These are phyloP conservation scores for Globisporangium takayamanum DNA, from an alignment of 352 stramenopile genomes.

Conservation along the genomic window DNA sequence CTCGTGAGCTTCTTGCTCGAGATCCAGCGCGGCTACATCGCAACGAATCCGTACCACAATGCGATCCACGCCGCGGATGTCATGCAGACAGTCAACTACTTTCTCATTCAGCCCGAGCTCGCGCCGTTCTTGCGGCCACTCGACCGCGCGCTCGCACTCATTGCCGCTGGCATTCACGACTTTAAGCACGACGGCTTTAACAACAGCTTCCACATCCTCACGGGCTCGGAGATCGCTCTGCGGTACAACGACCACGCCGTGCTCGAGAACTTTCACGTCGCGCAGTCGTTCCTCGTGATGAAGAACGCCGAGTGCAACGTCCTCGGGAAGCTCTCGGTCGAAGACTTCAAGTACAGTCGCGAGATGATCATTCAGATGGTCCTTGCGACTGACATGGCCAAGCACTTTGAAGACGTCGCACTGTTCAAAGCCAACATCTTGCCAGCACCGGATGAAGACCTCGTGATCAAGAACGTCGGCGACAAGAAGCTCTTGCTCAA, in stretches of 20 bases:
- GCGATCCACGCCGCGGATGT: slow-evolving; percentile 86
- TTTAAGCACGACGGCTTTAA: slow-evolving; percentile 90
- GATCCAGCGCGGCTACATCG: slow-evolving; percentile 78
- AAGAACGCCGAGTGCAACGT: slow-evolving; percentile 84
- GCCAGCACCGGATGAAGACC: slow-evolving; percentile 47
- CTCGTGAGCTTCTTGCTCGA: slow-evolving; percentile 75
- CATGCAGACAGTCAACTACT: slow-evolving; percentile 86
- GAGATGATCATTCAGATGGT: slow-evolving; percentile 91
- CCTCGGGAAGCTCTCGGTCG: slow-evolving; percentile 55
- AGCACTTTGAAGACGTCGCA: slow-evolving; percentile 84
- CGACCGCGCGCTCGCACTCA: slow-evolving; percentile 63
- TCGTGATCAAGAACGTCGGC: slow-evolving; percentile 77
- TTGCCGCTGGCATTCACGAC: slow-evolving; percentile 83
- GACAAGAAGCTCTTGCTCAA: slow-evolving; percentile 87
- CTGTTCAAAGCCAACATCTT: slow-evolving; percentile 87
- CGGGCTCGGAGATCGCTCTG: slow-evolving; percentile 79
- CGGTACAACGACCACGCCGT: slow-evolving; percentile 88
- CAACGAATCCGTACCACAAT: slow-evolving; percentile 88
- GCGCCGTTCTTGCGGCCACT: slow-evolving; percentile 66
- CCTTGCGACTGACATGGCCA: slow-evolving; percentile 87
- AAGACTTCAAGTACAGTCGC: slow-evolving; percentile 83
- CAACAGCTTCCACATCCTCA: slow-evolving; percentile 87
- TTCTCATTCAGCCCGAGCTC: slow-evolving; percentile 71
- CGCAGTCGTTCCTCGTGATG: slow-evolving; percentile 88
- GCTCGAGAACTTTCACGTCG: slow-evolving; percentile 86